phyloP scores from a whole-genome alignment of 192 early-diverging fungal genomes.

The Nowakowskiella sp. region DNA sequence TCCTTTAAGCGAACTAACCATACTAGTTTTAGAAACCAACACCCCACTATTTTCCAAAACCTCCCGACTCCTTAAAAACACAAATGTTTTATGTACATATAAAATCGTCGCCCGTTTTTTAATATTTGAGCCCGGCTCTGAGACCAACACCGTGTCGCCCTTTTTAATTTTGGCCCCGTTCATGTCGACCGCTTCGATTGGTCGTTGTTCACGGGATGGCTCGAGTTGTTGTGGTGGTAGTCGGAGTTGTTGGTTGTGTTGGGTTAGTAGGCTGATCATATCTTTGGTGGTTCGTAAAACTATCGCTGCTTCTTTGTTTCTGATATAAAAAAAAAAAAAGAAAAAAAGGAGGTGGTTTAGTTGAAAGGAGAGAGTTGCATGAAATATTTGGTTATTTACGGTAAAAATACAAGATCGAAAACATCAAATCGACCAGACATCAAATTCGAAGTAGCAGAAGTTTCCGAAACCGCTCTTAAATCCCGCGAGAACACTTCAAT shows the following conservation, averaged over 20 bases:
- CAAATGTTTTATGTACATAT: constrained; percentile 73
- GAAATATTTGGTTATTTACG: no score
- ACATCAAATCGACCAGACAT: background rate
- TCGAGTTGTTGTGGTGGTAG: constrained; percentile 31
- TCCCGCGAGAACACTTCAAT: constrained; percentile 87
- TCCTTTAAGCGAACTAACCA: constrained; percentile 33
- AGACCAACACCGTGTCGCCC: constrained; percentile 71
- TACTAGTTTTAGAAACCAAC: constrained; percentile 61
- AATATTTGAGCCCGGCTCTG: constrained; percentile 31
- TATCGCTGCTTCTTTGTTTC: constrained; percentile 56
- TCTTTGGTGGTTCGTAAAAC: constrained; percentile 75
- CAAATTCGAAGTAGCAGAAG: constrained; percentile 26
- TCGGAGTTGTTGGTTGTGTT: no score
- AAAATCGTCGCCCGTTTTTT: constrained; percentile 57
- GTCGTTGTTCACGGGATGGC: no score
- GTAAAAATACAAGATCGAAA: background rate
- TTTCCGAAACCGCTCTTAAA: constrained; percentile 67
- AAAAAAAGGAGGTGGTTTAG: constrained; percentile 3
- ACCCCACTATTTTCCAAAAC: constrained; percentile 63
- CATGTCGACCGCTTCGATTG: constrained; percentile 37
- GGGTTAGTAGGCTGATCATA: constrained; percentile 68
- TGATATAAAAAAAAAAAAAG: constrained; percentile 11
- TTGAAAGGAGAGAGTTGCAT: no score
- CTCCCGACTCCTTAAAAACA: constrained; percentile 73
- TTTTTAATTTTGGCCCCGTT: constrained; percentile 38